phyloP scores from a whole-genome alignment of 1,284 basidiomycete species.

The Schizopora paradoxa region DNA sequence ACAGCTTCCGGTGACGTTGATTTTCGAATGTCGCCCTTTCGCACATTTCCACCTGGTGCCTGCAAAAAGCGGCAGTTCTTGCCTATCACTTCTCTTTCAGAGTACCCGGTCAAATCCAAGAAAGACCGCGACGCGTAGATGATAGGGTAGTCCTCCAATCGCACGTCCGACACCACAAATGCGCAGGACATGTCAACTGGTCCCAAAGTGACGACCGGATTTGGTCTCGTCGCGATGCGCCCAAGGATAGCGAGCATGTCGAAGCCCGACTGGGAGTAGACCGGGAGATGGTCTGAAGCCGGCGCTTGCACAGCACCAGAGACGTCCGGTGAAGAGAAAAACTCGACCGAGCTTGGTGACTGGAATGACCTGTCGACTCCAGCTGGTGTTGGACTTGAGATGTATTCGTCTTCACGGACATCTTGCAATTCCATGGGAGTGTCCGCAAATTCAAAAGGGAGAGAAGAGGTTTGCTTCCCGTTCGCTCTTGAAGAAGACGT shows the following conservation, averaged over 20 bases:
- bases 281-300: slow-evolving; percentile 31
- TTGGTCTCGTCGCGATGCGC: slow-evolving; percentile 68
- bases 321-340: not conserved
- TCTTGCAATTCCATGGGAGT: not conserved
- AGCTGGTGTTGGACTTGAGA: not conserved
- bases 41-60: slow-evolving; percentile 63
- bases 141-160: slow-evolving; percentile 77
- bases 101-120: slow-evolving; percentile 78
- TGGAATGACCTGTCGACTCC: not conserved
- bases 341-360: not conserved
- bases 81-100: slow-evolving; percentile 76
- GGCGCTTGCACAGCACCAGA: not conserved
- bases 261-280: slow-evolving; percentile 87
- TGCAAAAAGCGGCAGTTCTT: slow-evolving; percentile 87
- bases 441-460: not conserved
- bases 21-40: slow-evolving; percentile 58
- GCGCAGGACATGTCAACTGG: slow-evolving; percentile 89
- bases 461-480: not conserved
- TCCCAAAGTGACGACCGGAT: slow-evolving; percentile 76
- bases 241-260: slow-evolving; percentile 82
- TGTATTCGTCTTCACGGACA: not conserved
- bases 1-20: slow-evolving; percentile 72
- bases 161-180: slow-evolving; percentile 84
- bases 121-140: slow-evolving; percentile 85
- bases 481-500: not conserved